phyloP scores from a whole-genome alignment of 1,139 yeast genomes.

The Debaryomyces sp. region DNA sequence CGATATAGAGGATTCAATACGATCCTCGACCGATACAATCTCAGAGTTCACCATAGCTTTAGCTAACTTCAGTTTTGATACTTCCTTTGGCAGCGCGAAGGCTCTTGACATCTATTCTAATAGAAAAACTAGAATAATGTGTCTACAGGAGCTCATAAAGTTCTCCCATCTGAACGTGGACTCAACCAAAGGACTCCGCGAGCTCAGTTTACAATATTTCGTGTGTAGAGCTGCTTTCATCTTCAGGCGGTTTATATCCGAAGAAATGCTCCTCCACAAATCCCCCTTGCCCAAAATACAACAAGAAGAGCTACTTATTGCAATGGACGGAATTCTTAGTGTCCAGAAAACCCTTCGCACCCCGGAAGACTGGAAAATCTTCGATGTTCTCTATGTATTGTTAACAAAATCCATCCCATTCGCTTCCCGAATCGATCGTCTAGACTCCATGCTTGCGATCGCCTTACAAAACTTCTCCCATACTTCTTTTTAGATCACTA shows the following conservation, averaged over 20 bases:
- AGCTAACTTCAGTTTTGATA: slow-evolving; percentile 8
- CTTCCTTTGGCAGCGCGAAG: slow-evolving; percentile 37
- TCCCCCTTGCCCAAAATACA: slow-evolving; percentile 43
- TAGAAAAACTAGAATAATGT: slow-evolving; percentile 30
- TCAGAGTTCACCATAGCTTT: slow-evolving; percentile 1
- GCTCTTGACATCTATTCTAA: slow-evolving; percentile 25
- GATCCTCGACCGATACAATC: not conserved
- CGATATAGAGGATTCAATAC: slow-evolving; percentile 25
- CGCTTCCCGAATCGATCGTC: slow-evolving; percentile 22
- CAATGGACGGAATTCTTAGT: slow-evolving; percentile 29
- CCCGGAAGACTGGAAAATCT: not conserved
- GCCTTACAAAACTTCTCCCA: not conserved
- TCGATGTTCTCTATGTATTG: not conserved
- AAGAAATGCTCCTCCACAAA: slow-evolving; percentile 28
- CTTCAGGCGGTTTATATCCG: slow-evolving; percentile 40
- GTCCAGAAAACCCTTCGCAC: slow-evolving; percentile 7
- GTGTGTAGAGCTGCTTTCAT: slow-evolving; percentile 35
- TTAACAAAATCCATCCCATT: slow-evolving; percentile 31
- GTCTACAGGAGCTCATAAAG: slow-evolving; percentile 36
- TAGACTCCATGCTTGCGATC: slow-evolving; percentile 10
- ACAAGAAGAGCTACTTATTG: slow-evolving; percentile 31
- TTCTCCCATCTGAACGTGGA: slow-evolving; percentile 19
- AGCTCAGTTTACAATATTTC: slow-evolving; percentile 25
- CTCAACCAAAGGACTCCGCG: slow-evolving; percentile 18
- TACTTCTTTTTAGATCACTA: not conserved